These are phyloP conservation scores for Mycena sp. DNA, from an alignment of 1,284 basidiomycete species.

Conservation along the genomic window DNA sequence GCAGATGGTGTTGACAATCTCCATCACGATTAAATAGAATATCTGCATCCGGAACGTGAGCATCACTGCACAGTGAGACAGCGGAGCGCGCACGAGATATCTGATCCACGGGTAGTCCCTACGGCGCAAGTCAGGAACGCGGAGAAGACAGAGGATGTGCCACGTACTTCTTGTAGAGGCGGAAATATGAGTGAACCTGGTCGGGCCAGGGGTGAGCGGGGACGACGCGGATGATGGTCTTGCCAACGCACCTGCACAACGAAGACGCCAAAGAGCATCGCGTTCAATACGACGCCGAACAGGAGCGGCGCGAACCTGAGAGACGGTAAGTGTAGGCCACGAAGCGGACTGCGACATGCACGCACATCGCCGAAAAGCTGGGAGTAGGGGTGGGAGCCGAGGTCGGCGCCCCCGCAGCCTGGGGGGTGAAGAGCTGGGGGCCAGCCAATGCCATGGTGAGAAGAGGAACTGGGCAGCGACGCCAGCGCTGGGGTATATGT, in stretches of 20 bases:
- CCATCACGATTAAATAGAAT: slow-evolving; percentile 26
- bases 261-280: slow-evolving; percentile 26
- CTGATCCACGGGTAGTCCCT: slow-evolving; percentile 20
- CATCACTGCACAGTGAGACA: too few species aligned
- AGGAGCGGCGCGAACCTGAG: slow-evolving; percentile 24
- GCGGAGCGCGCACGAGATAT: slow-evolving; percentile 10
- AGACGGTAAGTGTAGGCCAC: too few species aligned
- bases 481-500: too few species aligned
- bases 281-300: slow-evolving; percentile 29
- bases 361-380: too few species aligned
- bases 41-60: slow-evolving; percentile 14
- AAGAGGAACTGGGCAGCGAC: too few species aligned
- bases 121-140: not conserved
- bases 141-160: not conserved
- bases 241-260: slow-evolving; percentile 17
- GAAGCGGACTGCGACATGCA: too few species aligned
- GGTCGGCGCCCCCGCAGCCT: too few species aligned
- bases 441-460: too few species aligned
- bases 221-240: not conserved
- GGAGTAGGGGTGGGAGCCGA: too few species aligned
- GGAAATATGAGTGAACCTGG: slow-evolving; percentile 27
- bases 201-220: not conserved
- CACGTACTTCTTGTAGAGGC: slow-evolving; percentile 26
- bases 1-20: slow-evolving; percentile 25
- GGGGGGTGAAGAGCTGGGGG: too few species aligned